Conservation (phyloP, 2,329 filamentous ascomycete species). For the Cytospora piceae region DNA sequence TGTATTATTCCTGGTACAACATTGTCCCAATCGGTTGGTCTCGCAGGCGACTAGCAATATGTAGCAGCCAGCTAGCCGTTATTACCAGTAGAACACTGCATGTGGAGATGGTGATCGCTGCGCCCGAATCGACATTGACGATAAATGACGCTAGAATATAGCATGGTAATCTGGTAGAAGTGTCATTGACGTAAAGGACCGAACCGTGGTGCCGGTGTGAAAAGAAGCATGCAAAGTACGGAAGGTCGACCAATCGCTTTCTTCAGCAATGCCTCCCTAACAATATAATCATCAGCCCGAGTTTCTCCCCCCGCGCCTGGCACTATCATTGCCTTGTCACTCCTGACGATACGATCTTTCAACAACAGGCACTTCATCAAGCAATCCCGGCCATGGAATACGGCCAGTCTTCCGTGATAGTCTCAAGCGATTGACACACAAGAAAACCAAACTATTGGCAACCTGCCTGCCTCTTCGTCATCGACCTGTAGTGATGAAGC, state of each 20-base stretch:
- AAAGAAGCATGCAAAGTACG: neutral
- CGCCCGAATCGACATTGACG: neutral
- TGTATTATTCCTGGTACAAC: neutral
- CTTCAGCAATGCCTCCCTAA: neutral
- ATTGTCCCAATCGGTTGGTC: neutral
- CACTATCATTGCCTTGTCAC: neutral
- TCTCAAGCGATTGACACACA: neutral
- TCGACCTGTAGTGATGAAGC: neutral
- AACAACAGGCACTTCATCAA: neutral
- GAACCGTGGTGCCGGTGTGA: neutral
- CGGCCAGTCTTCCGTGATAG: neutral
- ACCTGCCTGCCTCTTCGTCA: neutral
- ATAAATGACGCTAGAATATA: neutral
- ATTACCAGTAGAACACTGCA: neutral
- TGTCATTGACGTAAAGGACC: neutral
- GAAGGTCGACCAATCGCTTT: neutral
- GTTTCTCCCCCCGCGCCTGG: neutral
- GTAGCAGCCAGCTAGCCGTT: neutral
- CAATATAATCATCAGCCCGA: neutral
- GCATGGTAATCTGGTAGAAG: neutral
- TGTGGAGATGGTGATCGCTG: slow-evolving; percentile 4
- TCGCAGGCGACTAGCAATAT: neutral
- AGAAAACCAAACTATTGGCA: neutral
- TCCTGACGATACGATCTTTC: neutral
- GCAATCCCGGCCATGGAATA: neutral